Evolutionary conservation across 1,284 basidiomycete genomes (phyloP).

Genomic region (Austroboletus novae-zelandiae): DNA sequence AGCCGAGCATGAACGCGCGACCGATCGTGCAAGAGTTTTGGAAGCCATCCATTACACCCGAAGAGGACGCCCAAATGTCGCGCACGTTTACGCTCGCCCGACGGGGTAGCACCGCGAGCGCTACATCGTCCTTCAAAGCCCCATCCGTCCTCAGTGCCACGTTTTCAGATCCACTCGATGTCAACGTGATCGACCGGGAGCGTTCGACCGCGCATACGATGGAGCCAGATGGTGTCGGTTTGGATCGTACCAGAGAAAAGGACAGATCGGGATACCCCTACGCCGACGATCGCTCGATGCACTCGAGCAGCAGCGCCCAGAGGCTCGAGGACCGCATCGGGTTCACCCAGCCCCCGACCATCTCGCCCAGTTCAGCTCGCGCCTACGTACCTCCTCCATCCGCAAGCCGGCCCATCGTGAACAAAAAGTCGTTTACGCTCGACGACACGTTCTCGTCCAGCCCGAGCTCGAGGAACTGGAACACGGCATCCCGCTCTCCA

Average conservation of each 20-base stretch:
- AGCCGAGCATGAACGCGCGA: conserved; percentile 25
- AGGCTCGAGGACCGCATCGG: conserved; percentile 16
- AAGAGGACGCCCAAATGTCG: conserved; percentile 40
- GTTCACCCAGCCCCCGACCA: conserved; percentile 6
- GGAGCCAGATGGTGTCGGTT: conserved; percentile 30
- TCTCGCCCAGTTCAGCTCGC: conserved; percentile 19
- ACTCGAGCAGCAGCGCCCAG: conserved; percentile 6
- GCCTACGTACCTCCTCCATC: conserved; percentile 26
- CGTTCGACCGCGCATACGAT: conserved; percentile 19
- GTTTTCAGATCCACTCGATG: conserved; percentile 29
- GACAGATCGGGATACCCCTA: conserved; percentile 15
- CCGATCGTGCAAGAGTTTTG: conserved; percentile 38
- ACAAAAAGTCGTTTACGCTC: conserved; percentile 27
- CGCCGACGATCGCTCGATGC: conserved; percentile 25
- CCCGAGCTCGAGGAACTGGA: conserved; percentile 24
- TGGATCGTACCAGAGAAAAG: conserved; percentile 24
- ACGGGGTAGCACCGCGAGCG: conserved; percentile 40
- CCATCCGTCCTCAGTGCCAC: conserved; percentile 30
- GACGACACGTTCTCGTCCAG: conserved; percentile 26
- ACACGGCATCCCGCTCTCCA: conserved; percentile 20
- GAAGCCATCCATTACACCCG: conserved; percentile 43
- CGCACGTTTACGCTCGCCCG: conserved; percentile 35
- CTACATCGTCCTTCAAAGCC: conserved; percentile 34
- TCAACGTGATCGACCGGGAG: conserved; percentile 25
- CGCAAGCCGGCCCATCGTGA: conserved; percentile 31